Evolutionary conservation across 352 stramenopile species (phyloP).

Genomic region (Globisporangium emineosum): DNA sequence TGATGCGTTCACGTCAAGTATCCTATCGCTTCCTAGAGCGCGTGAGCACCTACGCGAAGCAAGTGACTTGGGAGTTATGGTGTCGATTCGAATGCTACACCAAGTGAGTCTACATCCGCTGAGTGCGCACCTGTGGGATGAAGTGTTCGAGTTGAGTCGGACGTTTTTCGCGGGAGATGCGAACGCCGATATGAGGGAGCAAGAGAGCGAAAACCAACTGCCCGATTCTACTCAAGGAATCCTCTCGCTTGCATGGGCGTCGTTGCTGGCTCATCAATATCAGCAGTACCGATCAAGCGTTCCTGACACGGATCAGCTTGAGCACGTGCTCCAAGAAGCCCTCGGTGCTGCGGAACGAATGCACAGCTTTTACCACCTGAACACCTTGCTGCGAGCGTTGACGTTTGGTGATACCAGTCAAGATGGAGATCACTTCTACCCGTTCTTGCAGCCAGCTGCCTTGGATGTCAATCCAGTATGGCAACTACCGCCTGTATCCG

Average conservation of each 20-base stretch:
- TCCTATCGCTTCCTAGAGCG: constrained; percentile 16
- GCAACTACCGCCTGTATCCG: constrained; percentile 26
- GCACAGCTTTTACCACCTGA: constrained; percentile 56
- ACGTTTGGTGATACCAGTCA: constrained; percentile 30
- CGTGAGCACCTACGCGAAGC: constrained; percentile 21
- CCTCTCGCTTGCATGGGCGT: constrained; percentile 50
- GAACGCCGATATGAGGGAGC: constrained; percentile 10
- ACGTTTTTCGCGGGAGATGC: constrained; percentile 35
- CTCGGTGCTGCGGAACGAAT: constrained; percentile 36
- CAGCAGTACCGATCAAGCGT: constrained; percentile 9
- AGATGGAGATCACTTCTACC: constrained; percentile 16
- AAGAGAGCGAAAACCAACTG: constrained; percentile 22
- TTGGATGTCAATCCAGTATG: constrained; percentile 28
- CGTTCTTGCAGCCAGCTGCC: constrained; percentile 28
- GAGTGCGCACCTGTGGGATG: constrained; percentile 15
- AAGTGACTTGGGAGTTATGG: constrained; percentile 34
- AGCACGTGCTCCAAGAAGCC: constrained; percentile 38
- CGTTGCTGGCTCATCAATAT: constrained; percentile 49
- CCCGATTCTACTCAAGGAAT: constrained; percentile 25
- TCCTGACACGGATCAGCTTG: constrained; percentile 18
- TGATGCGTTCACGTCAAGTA: constrained; percentile 27
- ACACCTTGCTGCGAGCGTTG: constrained; percentile 40
- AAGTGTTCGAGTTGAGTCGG: constrained; percentile 18
- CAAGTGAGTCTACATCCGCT: constrained; percentile 19
- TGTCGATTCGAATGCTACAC: constrained; percentile 35